These are phyloP conservation scores for Xylaria sp. DNA, from an alignment of 2,329 filamentous ascomycete species.

Conservation along the genomic window DNA sequence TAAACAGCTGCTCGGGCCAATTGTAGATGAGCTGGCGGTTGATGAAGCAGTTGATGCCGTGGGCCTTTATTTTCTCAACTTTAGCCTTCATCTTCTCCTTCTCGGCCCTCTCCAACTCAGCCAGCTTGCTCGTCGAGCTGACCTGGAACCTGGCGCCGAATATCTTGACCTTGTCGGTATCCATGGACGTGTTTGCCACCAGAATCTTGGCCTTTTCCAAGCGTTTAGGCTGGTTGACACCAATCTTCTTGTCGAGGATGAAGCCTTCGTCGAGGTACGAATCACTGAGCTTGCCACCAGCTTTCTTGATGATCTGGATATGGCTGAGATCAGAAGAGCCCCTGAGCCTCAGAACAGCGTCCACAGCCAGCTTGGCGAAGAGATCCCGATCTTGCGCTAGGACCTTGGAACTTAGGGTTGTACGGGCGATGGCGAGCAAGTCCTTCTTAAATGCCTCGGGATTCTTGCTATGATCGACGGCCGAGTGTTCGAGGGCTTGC, in stretches of 20 bases:
- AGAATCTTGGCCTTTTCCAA: slow-evolving; percentile 98
- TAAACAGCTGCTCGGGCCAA: slow-evolving; percentile 99
- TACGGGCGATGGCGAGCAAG: slow-evolving; percentile 88
- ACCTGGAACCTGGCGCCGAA: slow-evolving; percentile 98
- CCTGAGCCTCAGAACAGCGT: slow-evolving; percentile 89
- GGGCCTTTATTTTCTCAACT: slow-evolving; percentile 98
- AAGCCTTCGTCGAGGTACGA: slow-evolving; percentile 98
- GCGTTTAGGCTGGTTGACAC: slow-evolving; percentile 97
- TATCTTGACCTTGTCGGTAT: slow-evolving; percentile 99
- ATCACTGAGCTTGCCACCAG: slow-evolving; percentile 95
- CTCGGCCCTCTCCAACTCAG: slow-evolving; percentile 98
- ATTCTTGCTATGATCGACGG: slow-evolving; percentile 89
- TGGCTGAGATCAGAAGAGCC: slow-evolving; percentile 94
- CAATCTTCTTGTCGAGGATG: slow-evolving; percentile 98
- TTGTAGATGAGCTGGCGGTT: slow-evolving; percentile 99
- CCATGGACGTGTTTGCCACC: slow-evolving; percentile 98
- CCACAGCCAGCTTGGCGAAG: slow-evolving; percentile 88
- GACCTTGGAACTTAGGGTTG: slow-evolving; percentile 97
- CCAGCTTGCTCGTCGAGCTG: slow-evolving; percentile 92
- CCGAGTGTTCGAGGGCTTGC: slow-evolving; percentile 81
- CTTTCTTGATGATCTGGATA: slow-evolving; percentile 99
- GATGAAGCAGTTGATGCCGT: slow-evolving; percentile 99
- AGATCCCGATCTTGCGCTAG: slow-evolving; percentile 92
- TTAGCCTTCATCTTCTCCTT: slow-evolving; percentile 99
- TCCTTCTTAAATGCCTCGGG: slow-evolving; percentile 88